Percentiles rank a stretch among this genome's conserved stretches.
Conservation (phyloP, 140 eudicot genomes). For the Anethum foeniculum region DNA sequence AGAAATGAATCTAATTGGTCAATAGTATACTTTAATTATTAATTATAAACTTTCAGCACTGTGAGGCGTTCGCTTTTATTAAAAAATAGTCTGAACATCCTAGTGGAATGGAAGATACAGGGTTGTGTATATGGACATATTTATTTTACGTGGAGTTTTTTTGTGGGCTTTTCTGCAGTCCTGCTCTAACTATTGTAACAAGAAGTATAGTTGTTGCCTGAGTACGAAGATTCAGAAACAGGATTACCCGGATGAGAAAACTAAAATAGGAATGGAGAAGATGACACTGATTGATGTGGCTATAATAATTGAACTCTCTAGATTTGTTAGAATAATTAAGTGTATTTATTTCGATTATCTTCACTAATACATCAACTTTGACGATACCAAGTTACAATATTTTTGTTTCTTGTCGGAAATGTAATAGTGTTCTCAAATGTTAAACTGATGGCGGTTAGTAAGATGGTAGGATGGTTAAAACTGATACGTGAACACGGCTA, state of each 20-base stretch:
- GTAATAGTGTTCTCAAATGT: neutral
- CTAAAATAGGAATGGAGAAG: neutral
- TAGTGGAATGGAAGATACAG: neutral
- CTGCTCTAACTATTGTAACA: neutral
- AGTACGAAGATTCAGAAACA: neutral
- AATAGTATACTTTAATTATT: neutral
- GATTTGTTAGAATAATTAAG: neutral
- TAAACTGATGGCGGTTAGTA: neutral
- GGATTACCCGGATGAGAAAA: neutral
- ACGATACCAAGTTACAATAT: neutral
- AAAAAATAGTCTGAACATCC: neutral
- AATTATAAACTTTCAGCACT: neutral
- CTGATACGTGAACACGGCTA: neutral
- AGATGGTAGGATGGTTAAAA: conserved; percentile 1
- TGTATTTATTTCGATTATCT: neutral
- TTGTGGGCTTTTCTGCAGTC: neutral
- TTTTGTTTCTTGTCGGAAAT: neutral
- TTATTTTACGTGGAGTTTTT: neutral
- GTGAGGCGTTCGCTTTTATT: neutral
- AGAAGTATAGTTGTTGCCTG: neutral
- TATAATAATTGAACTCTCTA: neutral
- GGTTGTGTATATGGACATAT: neutral
- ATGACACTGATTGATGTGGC: neutral
- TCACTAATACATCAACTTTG: neutral
- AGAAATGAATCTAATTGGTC: neutral